Conservation (phyloP, 257 asterid genomes). For the Fraxinus quadrangulata region DNA sequence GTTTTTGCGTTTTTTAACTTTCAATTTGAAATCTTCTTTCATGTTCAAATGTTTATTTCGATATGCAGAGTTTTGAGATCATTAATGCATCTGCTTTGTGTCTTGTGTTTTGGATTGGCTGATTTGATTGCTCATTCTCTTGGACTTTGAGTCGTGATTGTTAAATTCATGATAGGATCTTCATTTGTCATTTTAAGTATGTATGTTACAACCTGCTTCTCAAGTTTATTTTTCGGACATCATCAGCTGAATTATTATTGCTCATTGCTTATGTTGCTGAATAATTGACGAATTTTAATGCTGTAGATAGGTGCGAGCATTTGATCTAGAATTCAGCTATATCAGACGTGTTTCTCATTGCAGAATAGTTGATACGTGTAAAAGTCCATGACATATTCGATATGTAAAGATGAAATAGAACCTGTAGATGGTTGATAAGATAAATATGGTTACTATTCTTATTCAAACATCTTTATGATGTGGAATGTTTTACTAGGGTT, state of each 20-base stretch:
- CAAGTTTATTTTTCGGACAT: background rate
- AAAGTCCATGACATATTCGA: background rate
- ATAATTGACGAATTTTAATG: background rate
- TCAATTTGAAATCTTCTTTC: background rate
- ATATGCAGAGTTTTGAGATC: background rate
- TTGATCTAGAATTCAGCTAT: background rate
- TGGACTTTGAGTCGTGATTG: too few species aligned
- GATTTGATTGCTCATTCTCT: too few species aligned
- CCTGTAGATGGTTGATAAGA: background rate
- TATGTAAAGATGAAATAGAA: background rate
- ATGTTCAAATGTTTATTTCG: too few species aligned
- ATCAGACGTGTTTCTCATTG: too few species aligned
- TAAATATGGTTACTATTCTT: background rate
- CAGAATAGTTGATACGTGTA: background rate
- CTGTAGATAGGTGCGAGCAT: background rate
- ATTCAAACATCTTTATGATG: background rate
- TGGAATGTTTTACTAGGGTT: background rate
- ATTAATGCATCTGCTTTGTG: background rate
- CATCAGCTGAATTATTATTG: background rate
- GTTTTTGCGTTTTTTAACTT: background rate
- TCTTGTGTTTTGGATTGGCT: too few species aligned
- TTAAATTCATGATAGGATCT: too few species aligned
- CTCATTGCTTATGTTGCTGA: background rate
- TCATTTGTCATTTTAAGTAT: too few species aligned
- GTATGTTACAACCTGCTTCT: too few species aligned